phyloP scores from a whole-genome alignment of 768 basidiomycete genomes.

The Hortiboletus campestris region DNA sequence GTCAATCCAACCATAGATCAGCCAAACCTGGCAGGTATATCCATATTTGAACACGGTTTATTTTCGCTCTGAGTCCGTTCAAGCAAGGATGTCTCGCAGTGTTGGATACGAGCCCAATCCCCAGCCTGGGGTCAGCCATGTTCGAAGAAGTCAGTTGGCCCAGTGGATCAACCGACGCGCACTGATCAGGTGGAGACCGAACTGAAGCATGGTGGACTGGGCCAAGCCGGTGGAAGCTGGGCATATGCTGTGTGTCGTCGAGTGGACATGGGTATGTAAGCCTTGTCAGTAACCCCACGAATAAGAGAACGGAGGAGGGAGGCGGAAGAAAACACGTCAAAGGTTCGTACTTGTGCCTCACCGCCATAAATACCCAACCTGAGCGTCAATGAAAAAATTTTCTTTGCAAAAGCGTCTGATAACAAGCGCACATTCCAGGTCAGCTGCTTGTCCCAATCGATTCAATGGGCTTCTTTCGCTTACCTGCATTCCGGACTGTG shows the following conservation, averaged over 20 bases:
- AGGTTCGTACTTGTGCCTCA: background rate
- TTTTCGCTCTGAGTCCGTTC: background rate
- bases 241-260: background rate
- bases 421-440: background rate
- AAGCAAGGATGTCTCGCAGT: background rate
- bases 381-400: background rate
- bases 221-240: background rate
- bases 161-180: background rate
- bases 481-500: constrained; percentile 1
- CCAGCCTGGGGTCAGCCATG: no score
- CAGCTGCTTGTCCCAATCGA: background rate
- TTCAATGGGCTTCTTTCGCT: constrained; percentile 3
- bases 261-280: no score
- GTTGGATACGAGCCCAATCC: background rate
- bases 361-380: background rate
- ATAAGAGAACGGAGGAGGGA: no score
- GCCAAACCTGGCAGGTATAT: background rate
- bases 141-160: background rate
- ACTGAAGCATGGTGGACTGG: background rate
- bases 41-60: background rate
- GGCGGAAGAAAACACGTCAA: background rate
- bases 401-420: background rate
- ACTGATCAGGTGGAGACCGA: background rate
- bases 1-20: background rate
- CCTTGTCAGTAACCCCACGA: background rate